Base-by-base conservation (phyloP, 202 grass and related monocot species). In the Saccharum hybrid region DNA sequence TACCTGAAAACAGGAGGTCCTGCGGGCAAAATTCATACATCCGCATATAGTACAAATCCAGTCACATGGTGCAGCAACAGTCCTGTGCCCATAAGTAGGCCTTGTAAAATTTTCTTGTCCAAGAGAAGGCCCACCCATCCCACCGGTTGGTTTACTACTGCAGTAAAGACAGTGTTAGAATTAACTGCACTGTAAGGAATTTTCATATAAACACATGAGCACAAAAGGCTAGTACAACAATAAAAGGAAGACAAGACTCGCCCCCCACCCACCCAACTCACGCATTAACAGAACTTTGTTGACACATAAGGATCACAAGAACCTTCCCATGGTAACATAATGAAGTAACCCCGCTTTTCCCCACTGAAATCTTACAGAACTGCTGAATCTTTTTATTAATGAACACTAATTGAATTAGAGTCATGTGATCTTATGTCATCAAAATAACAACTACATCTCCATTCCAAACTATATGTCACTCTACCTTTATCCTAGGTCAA, bases 11-110 rank as follows among this genome's bases (percentile, higher is more conserved):
- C 96, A 99, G 43, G 87, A 96, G 63, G 87, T 94, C 79, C 96
- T 87, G 14, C 96, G 96, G 18, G 96, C 93, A 92, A 99, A 99
- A 89, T 99, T 99, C 87, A 99, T 88, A 89, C 91, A 99, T 37
- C 89, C 91, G 86, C 96, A 99, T 33, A 99, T 90, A 39, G 79
- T 88, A 84, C 96, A 99, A 76, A 96, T 92, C 96, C 96, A 99
- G 75, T 99, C 96, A 92, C 91, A 93, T 65, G 91, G 93, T 66
- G 89, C 73, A 64, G 85, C 82, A 74, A 46, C 45, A 80, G 42
- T 89, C 86, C 84, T 94, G 68, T 85, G 81, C 74, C 96, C 91
- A 92, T 88, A 88, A 4, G 71, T 68, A 74, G 86, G 78, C 81
- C 82, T 91, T 69, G 75, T 78, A 78, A 87, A 66, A 72, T 74